phyloP scores from a whole-genome alignment of 192 early-diverging fungal species.

The Rhizoclosmatium globosum region DNA sequence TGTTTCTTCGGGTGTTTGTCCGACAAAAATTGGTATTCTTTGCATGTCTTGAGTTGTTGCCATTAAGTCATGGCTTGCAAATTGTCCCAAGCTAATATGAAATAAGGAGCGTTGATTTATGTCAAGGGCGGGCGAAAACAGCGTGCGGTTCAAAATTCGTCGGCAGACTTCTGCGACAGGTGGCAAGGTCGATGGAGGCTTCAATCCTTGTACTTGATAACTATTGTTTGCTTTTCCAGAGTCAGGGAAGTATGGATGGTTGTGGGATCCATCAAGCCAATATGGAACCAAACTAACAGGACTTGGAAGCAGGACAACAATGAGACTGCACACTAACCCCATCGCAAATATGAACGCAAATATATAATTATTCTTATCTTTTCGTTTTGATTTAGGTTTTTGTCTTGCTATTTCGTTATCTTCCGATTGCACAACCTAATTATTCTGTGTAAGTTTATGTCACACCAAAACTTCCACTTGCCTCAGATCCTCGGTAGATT shows the following conservation, averaged over 20 bases:
- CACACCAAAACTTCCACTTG: no score
- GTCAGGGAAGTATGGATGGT: background rate
- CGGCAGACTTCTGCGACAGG: background rate
- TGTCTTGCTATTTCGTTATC: no score
- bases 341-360: no score
- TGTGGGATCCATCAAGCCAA: background rate
- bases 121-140: background rate
- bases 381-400: no score
- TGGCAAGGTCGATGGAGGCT: background rate
- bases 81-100: conserved; percentile 3
- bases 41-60: background rate
- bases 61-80: background rate
- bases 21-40: background rate
- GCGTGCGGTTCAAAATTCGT: background rate
- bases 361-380: no score
- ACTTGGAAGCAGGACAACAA: background rate
- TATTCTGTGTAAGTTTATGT: no score
- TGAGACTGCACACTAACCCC: no score
- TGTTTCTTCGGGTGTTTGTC: background rate
- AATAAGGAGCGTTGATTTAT: background rate
- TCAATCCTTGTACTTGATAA: background rate
- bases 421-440: no score
- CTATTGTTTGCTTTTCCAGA: background rate
- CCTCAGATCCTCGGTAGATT: no score
- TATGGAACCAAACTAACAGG: background rate